Base-by-base conservation (phyloP, 139 green algal genomes). In the Chloropicon primus region DNA sequence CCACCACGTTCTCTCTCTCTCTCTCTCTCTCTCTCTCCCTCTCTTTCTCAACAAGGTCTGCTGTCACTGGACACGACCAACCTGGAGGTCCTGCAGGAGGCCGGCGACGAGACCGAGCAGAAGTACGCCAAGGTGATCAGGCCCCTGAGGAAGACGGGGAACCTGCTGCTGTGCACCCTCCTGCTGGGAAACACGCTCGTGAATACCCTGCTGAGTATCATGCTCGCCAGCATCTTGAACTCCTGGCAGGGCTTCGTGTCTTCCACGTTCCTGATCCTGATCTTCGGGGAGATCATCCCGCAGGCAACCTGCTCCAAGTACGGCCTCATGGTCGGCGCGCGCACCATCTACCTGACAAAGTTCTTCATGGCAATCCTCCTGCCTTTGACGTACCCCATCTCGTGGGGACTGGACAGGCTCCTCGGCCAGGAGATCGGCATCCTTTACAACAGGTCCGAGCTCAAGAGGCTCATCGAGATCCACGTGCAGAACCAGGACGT, bases 211-310 rank as follows among this genome's bases (percentile, higher is more conserved):
- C 78, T 89, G 2, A 82, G 85, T 23, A 89, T 91, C 76, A 62
- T 89, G 24, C 54, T 89, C 26, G 80, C 83, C 0, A 74, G 77
- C 72, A 22, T 91, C 28, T 83, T 81, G 1, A 73, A 25, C 54
- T 84, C 84, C 21, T 21, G 81, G 22, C 22, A 84, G 23, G 86
- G 82, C 25, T 53, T 89, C 3, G 26, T 88, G 5, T 22, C 80
- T 21, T 92, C 88, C n/a, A 90, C 89, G 22, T 77, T 80, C 2
- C 25, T 81, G 21, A 84, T 88, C 21, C 74, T 89, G 21, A 22
- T 97, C 0, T 95, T 99, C 81, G 94, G 94, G 0, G 91, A 97
- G 81, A 88, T 94, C 53, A 25, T 91, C 5, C 91, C 92, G 1
- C 90, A 94, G 78, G 90, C 93, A 0, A 75, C 94, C 0, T 98